Percentiles rank a stretch among this genome's conserved stretches.
Evolutionary conservation across 2,329 filamentous ascomycete species (phyloP).

Genomic region (Nemania bipapillata): DNA sequence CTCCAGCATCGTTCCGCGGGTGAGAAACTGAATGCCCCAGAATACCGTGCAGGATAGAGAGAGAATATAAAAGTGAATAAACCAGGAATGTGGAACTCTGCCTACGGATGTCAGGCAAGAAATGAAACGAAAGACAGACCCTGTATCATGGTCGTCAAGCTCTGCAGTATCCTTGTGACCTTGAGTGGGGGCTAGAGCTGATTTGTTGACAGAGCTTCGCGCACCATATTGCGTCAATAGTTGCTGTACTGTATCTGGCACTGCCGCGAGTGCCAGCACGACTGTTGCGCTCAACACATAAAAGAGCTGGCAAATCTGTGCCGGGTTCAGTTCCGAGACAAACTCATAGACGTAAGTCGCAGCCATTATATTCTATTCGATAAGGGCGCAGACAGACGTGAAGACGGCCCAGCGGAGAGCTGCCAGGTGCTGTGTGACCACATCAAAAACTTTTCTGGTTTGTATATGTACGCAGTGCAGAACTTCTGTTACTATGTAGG

Average conservation of each 20-base stretch:
- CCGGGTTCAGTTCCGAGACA: constrained; percentile 41
- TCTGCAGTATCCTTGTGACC: neutral
- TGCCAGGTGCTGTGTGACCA: neutral
- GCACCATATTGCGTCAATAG: constrained; percentile 65
- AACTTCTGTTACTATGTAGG: no score
- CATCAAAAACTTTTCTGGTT: neutral
- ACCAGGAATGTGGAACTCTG: constrained; percentile 87
- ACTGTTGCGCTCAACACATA: constrained; percentile 58
- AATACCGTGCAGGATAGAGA: constrained; percentile 76
- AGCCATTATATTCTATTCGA: constrained; percentile 10
- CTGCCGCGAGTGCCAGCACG: constrained; percentile 57
- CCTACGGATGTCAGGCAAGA: constrained; percentile 54
- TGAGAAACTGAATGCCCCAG: constrained; percentile 75
- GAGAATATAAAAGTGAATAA: constrained; percentile 84
- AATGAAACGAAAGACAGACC: constrained; percentile 48
- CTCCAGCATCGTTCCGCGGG: constrained; percentile 64
- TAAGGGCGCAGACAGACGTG: neutral
- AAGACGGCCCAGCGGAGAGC: neutral
- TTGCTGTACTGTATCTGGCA: constrained; percentile 59
- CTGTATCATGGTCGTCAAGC: constrained; percentile 22
- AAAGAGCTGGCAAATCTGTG: constrained; percentile 58
- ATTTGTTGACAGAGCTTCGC: constrained; percentile 48
- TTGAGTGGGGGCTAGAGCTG: constrained; percentile 8
- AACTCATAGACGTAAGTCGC: constrained; percentile 24
- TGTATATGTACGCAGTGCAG: no score